phyloP scores from a whole-genome alignment of 805 yeast species.

The Yamadazyma sp. region DNA sequence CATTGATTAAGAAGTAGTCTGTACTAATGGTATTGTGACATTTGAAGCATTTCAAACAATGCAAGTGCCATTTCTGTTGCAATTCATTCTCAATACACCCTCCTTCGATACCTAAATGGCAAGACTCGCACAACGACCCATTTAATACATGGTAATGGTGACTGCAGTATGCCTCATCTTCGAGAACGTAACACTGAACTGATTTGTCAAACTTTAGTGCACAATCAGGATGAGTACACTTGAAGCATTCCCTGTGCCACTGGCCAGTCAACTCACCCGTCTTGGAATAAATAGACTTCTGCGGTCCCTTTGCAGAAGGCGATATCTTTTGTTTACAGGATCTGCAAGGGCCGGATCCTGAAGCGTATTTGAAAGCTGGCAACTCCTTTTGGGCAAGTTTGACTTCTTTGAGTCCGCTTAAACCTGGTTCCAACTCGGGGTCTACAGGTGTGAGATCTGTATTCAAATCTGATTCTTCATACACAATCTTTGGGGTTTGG shows the following conservation, averaged over 20 bases:
- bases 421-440: slow-evolving; percentile 4
- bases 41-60: slow-evolving; percentile 66
- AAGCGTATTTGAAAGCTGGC: slow-evolving; percentile 30
- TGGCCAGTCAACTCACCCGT: slow-evolving; percentile 85
- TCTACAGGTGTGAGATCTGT: background rate
- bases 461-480: slow-evolving; percentile 1
- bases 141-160: slow-evolving; percentile 74
- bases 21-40: slow-evolving; percentile 52
- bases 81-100: slow-evolving; percentile 79
- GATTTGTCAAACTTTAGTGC: slow-evolving; percentile 54
- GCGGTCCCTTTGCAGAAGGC: slow-evolving; percentile 34
- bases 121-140: slow-evolving; percentile 68
- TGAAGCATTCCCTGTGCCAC: slow-evolving; percentile 90
- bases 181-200: slow-evolving; percentile 69
- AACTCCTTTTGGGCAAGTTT: slow-evolving; percentile 2
- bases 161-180: slow-evolving; percentile 82
- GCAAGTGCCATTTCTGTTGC: slow-evolving; percentile 68
- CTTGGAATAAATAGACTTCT: slow-evolving; percentile 77
- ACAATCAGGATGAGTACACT: slow-evolving; percentile 60
- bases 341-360: slow-evolving; percentile 84
- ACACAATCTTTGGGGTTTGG: slow-evolving; percentile 10
- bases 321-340: slow-evolving; percentile 57
- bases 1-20: slow-evolving; percentile 57
- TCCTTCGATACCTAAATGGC: slow-evolving; percentile 83
- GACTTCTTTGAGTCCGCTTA: slow-evolving; percentile 4